Percentiles rank a stretch among this genome's conserved stretches.
These are phyloP conservation scores for Rutidosis leptorrhynchoides DNA, from an alignment of 129 eudicot species.

Conservation along the genomic window DNA sequence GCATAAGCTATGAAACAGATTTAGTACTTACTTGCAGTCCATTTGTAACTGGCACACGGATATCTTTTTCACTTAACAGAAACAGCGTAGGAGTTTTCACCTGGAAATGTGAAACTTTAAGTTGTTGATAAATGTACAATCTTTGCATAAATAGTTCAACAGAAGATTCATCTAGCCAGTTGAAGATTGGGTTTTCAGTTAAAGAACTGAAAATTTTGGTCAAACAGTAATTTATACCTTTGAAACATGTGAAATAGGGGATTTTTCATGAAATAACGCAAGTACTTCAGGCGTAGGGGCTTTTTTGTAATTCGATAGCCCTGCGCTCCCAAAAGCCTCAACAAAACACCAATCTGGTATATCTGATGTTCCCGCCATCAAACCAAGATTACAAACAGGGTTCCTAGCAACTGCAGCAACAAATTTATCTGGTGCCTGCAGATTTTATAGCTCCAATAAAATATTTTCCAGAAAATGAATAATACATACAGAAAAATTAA, in stretches of 20 bases:
- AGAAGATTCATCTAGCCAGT: not conserved
- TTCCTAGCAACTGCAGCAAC: constrained; percentile 83
- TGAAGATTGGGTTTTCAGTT: not conserved
- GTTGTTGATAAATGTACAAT: not conserved
- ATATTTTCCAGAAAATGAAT: not conserved
- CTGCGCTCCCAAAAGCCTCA: constrained; percentile 71
- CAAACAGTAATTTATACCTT: constrained; percentile 50
- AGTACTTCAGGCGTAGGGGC: constrained; percentile 65
- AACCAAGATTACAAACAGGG: constrained; percentile 86
- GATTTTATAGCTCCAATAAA: constrained; percentile 7
- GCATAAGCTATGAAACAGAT: not conserved
- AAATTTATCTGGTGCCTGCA: constrained; percentile 84
- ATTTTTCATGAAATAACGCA: constrained; percentile 49
- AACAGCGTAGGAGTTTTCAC: constrained; percentile 89
- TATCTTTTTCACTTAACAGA: constrained; percentile 90
- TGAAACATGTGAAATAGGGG: constrained; percentile 78
- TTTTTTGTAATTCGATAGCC: constrained; percentile 56
- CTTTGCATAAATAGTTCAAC: not conserved
- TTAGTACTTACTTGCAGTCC: constrained; percentile 73
- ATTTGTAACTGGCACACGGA: constrained; percentile 80
- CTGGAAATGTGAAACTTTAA: constrained; percentile 39
- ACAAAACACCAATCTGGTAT: constrained; percentile 96
- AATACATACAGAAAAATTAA: not conserved
- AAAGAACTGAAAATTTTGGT: not conserved
- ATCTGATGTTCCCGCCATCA: constrained; percentile 89